These are phyloP conservation scores for Blastomyces silverae DNA, from an alignment of 2,329 filamentous ascomycete genomes.

Conservation along the genomic window DNA sequence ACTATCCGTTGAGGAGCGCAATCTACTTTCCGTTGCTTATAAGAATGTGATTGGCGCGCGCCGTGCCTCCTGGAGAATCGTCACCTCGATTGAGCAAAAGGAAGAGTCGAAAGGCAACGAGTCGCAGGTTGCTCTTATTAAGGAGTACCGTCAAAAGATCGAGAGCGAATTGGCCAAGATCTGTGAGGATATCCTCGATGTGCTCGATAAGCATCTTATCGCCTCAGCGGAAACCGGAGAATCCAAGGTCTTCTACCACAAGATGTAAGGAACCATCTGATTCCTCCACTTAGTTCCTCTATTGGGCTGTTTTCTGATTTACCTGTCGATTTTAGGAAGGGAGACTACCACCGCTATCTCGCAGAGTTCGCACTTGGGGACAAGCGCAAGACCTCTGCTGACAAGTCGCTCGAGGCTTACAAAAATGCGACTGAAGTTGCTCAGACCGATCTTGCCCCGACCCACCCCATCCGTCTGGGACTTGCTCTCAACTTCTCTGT, in stretches of 20 bases:
- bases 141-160: conserved; percentile 98
- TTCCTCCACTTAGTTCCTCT: conserved; percentile 13
- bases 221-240: conserved; percentile 90
- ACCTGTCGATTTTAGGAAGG: conserved; percentile 70
- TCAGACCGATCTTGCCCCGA: conserved; percentile 79
- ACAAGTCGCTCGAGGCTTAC: conserved; percentile 94
- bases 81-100: conserved; percentile 98
- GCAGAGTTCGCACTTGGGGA: conserved; percentile 94
- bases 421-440: conserved; percentile 88
- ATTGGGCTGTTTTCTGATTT: conserved; percentile 19
- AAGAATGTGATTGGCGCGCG: conserved; percentile 98
- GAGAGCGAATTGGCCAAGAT: conserved; percentile 95
- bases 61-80: conserved; percentile 96
- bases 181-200: conserved; percentile 94
- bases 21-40: conserved; percentile 95
- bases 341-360: conserved; percentile 98
- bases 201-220: conserved; percentile 89
- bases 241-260: conserved; percentile 99
- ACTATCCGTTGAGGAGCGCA: conserved; percentile 88
- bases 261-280: conserved; percentile 62
- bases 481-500: conserved; percentile 95
- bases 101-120: conserved; percentile 98
- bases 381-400: conserved; percentile 89
- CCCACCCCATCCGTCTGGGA: conserved; percentile 87
- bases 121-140: conserved; percentile 81